Evolutionary conservation across 768 basidiomycete species (phyloP), one percentile per base, ranked within the genome.

Genomic region (Lactarius pseudohatsudake): DNA sequence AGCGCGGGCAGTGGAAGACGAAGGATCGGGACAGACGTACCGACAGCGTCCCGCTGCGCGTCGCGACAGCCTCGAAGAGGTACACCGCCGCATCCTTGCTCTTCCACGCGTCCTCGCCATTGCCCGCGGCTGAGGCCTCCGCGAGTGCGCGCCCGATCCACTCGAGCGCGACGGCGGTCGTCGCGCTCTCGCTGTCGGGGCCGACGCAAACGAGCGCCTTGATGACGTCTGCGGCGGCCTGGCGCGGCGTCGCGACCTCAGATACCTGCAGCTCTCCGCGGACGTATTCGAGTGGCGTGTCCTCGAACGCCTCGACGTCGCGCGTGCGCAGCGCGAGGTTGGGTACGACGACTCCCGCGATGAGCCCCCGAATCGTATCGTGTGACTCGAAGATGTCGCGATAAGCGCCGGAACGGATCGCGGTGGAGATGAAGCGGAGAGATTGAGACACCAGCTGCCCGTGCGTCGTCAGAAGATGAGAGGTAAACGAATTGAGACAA

Each of bases 301-400:
- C 97, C 77, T 97, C 95, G 72, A 99, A 98, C 75, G 94, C 89
- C 72, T 99, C 97, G 59, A 92, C 83, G 64, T 98, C 96, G 70
- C 94, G 91, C 45, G 91, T 89, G 67, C 95, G 85, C 16, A 98
- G 81, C 16, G 85, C 80, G 65, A 97, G 92, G 72, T 97, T 98
- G n/a, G 96, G 95, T 32, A 98, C 82, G 30, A 98, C 90, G 64
- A 98, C 93, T 61, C 92, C 90, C 76, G 94, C 88, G 6, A 94
- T 86, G 64, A 99, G 86, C 3, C 86, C 85, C 15, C 86, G 85
- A 63, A 98, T 89, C 1, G 90, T 94, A 1, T 90, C 88, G n/a
- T 81, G 81, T 2, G 89, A 81, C 58, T 92, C 91, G 75, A 98
- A 95, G 15, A 98, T 82, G 1, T 81, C 71, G 72, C 86, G 86